Percentiles rank a stretch among this genome's conserved stretches.
Conservation (phyloP, 257 asterid genomes). For the Henckelia pumila region DNA sequence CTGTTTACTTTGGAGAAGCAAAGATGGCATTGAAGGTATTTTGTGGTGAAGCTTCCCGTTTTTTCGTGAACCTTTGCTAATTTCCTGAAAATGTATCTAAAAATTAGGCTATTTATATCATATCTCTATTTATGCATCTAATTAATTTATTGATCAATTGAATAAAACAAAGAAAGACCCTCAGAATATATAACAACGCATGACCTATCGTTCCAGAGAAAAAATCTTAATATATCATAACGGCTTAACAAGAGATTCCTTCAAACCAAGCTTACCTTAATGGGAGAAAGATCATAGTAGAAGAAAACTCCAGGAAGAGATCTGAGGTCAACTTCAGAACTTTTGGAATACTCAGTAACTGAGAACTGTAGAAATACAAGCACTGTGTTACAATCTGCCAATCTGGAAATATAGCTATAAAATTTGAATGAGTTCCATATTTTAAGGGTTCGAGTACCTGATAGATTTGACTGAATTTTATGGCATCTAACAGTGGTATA, state of each 20-base stretch:
- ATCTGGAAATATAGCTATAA: background rate
- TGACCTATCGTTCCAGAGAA: background rate
- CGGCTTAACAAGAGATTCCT: background rate
- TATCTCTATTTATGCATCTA: too few relatives aligned
- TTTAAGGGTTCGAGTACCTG: slow-evolving; percentile 48
- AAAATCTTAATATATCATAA: background rate
- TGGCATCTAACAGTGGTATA: slow-evolving; percentile 74
- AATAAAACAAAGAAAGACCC: too few relatives aligned
- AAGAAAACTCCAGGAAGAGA: slow-evolving; percentile 88
- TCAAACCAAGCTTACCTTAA: slow-evolving; percentile 52
- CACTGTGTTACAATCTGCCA: slow-evolving; percentile 13
- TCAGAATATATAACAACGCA: too few relatives aligned
- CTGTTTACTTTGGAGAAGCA: too few relatives aligned
- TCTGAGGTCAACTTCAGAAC: slow-evolving; percentile 54
- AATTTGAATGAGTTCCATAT: slow-evolving; percentile 8
- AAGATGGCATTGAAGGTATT: too few relatives aligned
- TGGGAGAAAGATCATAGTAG: slow-evolving; percentile 93
- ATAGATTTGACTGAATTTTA: slow-evolving; percentile 78
- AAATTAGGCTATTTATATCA: too few relatives aligned
- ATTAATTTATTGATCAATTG: too few relatives aligned
- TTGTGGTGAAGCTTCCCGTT: too few relatives aligned
- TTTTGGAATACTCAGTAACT: slow-evolving; percentile 90
- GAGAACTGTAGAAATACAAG: slow-evolving; percentile 68
- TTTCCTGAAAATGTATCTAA: too few relatives aligned
- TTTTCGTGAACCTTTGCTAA: too few relatives aligned